Evolutionary conservation across 192 early-diverging fungal genomes (phyloP).

Genomic region (Backusella tarrabulga): DNA sequence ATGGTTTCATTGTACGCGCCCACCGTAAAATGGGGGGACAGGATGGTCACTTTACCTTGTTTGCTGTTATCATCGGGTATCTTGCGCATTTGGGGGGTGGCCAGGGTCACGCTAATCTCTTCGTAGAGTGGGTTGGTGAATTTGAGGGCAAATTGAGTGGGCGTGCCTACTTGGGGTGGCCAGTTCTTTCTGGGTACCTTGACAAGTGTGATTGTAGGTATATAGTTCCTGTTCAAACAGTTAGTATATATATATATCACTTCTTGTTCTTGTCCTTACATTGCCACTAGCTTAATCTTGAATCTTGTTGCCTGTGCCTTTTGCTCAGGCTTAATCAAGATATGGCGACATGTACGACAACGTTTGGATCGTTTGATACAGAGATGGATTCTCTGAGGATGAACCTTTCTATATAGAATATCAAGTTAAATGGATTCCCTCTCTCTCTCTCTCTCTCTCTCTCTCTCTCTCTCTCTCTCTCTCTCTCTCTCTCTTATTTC

Average conservation of each 20-base stretch:
- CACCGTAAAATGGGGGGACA: conserved; percentile 65
- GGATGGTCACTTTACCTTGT: conserved; percentile 36
- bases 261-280: conserved; percentile 41
- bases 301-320: conserved; percentile 86
- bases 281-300: conserved; percentile 86
- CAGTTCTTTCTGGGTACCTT: conserved; percentile 36
- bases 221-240: conserved; percentile 52
- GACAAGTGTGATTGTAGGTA: conserved; percentile 77
- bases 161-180: conserved; percentile 25
- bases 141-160: conserved; percentile 57
- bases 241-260: conserved; percentile 8
- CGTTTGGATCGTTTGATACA: conserved; percentile 84
- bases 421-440: neutral
- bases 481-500: neutral
- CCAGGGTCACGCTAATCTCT: conserved; percentile 61
- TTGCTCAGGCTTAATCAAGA: conserved; percentile 89
- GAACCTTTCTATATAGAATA: conserved; percentile 40
- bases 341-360: conserved; percentile 85
- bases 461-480: neutral
- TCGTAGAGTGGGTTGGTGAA: conserved; percentile 83
- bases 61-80: neutral
- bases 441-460: neutral
- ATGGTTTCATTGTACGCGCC: conserved; percentile 75
- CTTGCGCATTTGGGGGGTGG: conserved; percentile 40
- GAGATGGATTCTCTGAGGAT: conserved; percentile 84